Evolutionary conservation across 495 filamentous ascomycete species (phyloP).

Genomic region (Penicillium nucicola): DNA sequence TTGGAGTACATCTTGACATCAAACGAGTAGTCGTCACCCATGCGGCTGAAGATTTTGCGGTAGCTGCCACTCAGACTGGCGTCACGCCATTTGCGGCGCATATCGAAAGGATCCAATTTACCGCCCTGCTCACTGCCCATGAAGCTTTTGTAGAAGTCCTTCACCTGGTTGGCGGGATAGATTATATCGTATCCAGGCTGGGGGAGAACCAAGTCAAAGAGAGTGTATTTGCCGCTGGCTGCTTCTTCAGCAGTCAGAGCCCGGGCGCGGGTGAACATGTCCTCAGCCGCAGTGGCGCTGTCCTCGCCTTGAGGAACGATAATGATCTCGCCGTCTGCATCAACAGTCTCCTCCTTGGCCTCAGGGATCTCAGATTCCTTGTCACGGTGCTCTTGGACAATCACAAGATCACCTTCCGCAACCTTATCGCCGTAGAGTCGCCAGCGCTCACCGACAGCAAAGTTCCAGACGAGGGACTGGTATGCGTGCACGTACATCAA

Average conservation of each 20-base stretch:
- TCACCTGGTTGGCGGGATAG: conserved; percentile 82
- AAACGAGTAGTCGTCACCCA: conserved; percentile 53
- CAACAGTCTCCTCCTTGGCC: conserved; percentile 39
- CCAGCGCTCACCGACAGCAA: conserved; percentile 75
- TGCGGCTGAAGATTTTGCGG: conserved; percentile 73
- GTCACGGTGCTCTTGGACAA: conserved; percentile 56
- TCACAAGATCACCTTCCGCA: conserved; percentile 81
- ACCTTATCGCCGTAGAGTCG: conserved; percentile 64
- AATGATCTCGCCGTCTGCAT: conserved; percentile 68
- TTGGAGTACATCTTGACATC: conserved; percentile 65
- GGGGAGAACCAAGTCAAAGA: conserved; percentile 94
- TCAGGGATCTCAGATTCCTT: conserved; percentile 23
- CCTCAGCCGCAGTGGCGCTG: conserved; percentile 50
- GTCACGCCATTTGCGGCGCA: conserved; percentile 83
- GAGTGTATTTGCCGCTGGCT: conserved; percentile 70
- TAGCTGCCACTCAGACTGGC: conserved; percentile 87
- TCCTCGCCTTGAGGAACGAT: conserved; percentile 57
- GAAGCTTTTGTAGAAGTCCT: conserved; percentile 73
- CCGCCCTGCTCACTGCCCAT: conserved; percentile 79
- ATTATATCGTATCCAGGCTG: conserved; percentile 85
- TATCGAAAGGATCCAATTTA: conserved; percentile 74
- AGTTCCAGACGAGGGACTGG: conserved; percentile 92
- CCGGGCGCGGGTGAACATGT: conserved; percentile 70
- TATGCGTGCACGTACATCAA: conserved; percentile 97
- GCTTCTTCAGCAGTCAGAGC: conserved; percentile 72